Percentiles rank a stretch among this genome's conserved stretches.
These are phyloP conservation scores for Lagerstroemia speciosa DNA, from an alignment of 345 rosid species.

Conservation along the genomic window DNA sequence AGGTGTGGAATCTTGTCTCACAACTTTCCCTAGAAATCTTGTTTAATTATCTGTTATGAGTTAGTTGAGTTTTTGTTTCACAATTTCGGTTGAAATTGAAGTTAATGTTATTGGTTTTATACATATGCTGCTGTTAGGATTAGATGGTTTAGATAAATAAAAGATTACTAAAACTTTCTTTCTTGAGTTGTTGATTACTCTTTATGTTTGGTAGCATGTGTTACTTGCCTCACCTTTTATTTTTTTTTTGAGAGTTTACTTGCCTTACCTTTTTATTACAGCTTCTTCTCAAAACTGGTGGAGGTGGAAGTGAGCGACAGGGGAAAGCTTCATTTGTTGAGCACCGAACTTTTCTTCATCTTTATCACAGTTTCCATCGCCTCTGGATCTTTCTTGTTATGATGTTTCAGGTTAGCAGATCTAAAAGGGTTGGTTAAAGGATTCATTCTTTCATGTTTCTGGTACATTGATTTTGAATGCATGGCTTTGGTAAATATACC, in stretches of 20 bases:
- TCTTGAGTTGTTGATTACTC: neutral
- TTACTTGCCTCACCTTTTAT: neutral
- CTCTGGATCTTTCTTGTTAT: conserved; percentile 91
- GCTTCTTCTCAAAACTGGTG: conserved; percentile 58
- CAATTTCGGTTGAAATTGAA: neutral
- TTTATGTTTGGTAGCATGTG: neutral
- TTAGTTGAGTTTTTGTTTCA: neutral
- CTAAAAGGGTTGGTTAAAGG: neutral
- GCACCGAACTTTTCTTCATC: conserved; percentile 91
- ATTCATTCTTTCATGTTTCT: neutral
- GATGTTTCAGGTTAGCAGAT: conserved; percentile 88
- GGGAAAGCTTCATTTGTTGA: conserved; percentile 98
- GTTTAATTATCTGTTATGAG: neutral
- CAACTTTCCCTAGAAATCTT: neutral
- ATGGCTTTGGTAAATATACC: neutral
- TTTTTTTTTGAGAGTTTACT: no score
- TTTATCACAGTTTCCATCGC: conserved; percentile 94
- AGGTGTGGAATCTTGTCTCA: conserved; percentile 37
- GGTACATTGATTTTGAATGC: neutral
- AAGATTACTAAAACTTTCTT: neutral
- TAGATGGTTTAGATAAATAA: neutral
- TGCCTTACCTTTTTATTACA: conserved; percentile 17
- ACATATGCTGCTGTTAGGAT: neutral
- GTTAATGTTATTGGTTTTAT: neutral
- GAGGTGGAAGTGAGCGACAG: conserved; percentile 50